Conservation (phyloP, 257 asterid species). For the Solanum bulbocastanum region DNA sequence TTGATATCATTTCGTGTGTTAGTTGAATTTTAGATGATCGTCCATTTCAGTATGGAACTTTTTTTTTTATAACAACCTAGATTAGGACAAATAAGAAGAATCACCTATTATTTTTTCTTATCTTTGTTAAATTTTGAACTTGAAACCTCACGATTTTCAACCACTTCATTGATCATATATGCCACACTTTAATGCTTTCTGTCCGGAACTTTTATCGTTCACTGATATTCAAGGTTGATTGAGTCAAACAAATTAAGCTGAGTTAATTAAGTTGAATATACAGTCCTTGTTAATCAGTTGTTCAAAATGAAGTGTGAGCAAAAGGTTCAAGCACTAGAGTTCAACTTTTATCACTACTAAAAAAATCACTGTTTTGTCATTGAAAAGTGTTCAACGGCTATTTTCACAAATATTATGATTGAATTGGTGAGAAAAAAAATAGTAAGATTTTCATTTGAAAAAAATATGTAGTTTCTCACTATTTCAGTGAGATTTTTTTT, state of each 20-base stretch:
- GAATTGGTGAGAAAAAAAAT: neutral
- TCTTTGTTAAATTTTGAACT: too few species aligned
- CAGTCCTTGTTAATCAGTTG: neutral
- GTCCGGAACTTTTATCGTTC: neutral
- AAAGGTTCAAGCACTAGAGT: neutral
- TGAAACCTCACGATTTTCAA: too few species aligned
- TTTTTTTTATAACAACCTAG: too few species aligned
- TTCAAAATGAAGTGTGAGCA: neutral
- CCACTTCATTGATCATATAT: too few species aligned
- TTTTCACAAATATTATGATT: accelerated
- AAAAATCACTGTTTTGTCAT: too few species aligned
- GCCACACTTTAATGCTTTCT: too few species aligned
- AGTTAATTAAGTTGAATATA: neutral
- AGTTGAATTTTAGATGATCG: neutral
- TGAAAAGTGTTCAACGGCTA: too few species aligned
- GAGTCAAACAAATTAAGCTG: neutral
- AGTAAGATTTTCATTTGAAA: too few species aligned
- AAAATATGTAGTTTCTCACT: too few species aligned
- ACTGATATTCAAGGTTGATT: neutral
- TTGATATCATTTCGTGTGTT: neutral
- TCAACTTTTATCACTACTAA: neutral
- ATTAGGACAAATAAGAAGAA: too few species aligned
- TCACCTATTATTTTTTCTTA: too few species aligned
- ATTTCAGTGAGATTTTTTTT: neutral
- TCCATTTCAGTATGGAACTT: too few species aligned